Base-by-base conservation (phyloP, 192 early-diverging fungal genomes). In the Gryganskiella cystojenkinii region DNA sequence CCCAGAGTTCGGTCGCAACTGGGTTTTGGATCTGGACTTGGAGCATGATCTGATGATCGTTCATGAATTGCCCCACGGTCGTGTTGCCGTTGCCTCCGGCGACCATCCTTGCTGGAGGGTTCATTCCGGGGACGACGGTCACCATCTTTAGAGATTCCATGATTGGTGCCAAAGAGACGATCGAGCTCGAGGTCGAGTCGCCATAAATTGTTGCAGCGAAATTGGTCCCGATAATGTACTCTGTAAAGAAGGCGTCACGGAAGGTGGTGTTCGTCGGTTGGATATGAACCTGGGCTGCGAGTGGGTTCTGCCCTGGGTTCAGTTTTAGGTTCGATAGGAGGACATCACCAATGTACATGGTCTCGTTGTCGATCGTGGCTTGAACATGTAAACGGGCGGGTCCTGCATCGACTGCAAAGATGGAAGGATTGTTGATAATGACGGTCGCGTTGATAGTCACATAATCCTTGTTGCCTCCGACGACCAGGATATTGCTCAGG, bases 21-120 rank as follows among this genome's bases (percentile, higher is more conserved):
- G 71, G 71, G 34, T 74, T 74, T 50, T 66, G 25, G 40, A 74
- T 67, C 27, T 67, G 64, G 44, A 67, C 64, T 20, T 67, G 71
- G n/a, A 74, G 35, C 58, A 67, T 66, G 13, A 67, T 35, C 27
- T 74, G 24, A 20, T 67, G 64, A n/a, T 61, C 37, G 30, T 40
- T 61, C 14, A 67, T 43, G 40, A 74, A 66, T 15, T 67, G 51
- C 2, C 71, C 71, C 0, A 73, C 71, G 8, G 62, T 60, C 1
- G 71, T 74, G 34, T 61, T 74, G 20, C 71, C 71, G 7, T 31
- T 47, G 2, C 64, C 64, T 11, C 58, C 71, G 20, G 67, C 10
- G 31, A 68, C 50, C 49, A 68, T 22, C 40, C 50, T 67, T 5
- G 65, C 58, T 1, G 47, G n/a, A 7, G 59, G 73, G 42, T 35